A percentile compares a stretch with the other conserved stretches of the same genome.
Conservation (phyloP, 805 yeast species). For the Kurtzmaniella cleridarum region DNA sequence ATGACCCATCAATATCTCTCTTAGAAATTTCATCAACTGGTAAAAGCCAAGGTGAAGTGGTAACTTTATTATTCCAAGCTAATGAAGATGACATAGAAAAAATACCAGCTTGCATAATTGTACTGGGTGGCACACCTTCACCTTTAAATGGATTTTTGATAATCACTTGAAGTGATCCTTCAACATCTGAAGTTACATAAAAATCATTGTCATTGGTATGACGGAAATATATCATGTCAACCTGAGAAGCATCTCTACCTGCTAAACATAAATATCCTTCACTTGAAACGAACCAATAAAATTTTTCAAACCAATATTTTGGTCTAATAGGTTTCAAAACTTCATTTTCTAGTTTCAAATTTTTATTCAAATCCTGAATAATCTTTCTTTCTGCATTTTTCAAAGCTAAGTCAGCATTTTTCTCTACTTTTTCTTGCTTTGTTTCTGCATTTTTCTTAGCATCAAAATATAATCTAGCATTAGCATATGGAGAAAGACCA, state of each 20-base stretch:
- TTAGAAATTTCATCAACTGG: conserved; percentile 64
- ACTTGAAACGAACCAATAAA: conserved; percentile 86
- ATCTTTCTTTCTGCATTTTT: conserved; percentile 79
- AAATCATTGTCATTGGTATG: conserved; percentile 71
- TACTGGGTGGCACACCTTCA: conserved; percentile 74
- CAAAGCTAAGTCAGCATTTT: conserved; percentile 71
- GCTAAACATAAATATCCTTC: conserved; percentile 85
- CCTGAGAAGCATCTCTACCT: conserved; percentile 77
- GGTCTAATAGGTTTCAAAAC: conserved; percentile 56
- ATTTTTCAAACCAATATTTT: conserved; percentile 91
- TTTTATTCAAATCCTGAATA: conserved; percentile 60
- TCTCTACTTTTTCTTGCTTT: conserved; percentile 76
- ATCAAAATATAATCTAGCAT: conserved; percentile 77
- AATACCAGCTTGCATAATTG: conserved; percentile 85
- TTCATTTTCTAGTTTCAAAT: conserved; percentile 48
- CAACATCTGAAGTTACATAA: conserved; percentile 68
- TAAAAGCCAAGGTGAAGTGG: conserved; percentile 85
- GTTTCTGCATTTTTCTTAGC: conserved; percentile 68
- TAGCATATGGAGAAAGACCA: conserved; percentile 74
- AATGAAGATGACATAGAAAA: conserved; percentile 74
- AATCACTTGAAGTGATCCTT: conserved; percentile 70
- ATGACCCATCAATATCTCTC: conserved; percentile 53
- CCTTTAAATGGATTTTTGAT: conserved; percentile 73
- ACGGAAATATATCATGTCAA: conserved; percentile 73
- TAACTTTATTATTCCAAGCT: conserved; percentile 86